Percentiles rank a stretch among this genome's conserved stretches.
These are phyloP conservation scores for Athelia psychrophila DNA, from an alignment of 1,284 basidiomycete species.

Conservation along the genomic window DNA sequence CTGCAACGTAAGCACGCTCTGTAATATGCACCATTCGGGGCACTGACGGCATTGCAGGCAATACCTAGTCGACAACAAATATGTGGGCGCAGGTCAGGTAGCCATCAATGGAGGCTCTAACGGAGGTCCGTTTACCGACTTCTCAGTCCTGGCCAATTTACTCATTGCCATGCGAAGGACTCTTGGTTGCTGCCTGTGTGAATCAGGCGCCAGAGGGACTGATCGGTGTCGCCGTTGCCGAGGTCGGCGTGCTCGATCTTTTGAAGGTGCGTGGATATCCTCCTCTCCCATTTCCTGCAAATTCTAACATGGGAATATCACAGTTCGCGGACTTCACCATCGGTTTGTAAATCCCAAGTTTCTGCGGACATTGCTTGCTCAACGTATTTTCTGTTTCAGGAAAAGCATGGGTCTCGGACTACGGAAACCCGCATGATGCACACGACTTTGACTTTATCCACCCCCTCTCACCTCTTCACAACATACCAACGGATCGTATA, in stretches of 20 bases:
- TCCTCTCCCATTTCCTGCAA: neutral
- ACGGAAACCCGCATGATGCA: conserved; percentile 74
- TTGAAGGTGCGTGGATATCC: conserved; percentile 52
- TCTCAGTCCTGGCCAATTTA: conserved; percentile 14
- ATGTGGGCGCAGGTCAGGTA: conserved; percentile 70
- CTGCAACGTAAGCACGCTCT: conserved; percentile 57
- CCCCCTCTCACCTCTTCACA: conserved; percentile 77
- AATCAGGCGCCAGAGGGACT: conserved; percentile 79
- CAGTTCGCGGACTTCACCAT: conserved; percentile 80
- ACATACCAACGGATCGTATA: conserved; percentile 55
- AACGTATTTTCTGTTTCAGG: conserved; percentile 36
- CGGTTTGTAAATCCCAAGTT: conserved; percentile 33
- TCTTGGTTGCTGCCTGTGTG: conserved; percentile 77
- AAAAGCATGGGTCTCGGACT: conserved; percentile 79
- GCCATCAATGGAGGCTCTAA: conserved; percentile 80
- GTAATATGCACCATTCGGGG: neutral
- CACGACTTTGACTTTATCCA: conserved; percentile 82
- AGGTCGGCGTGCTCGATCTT: conserved; percentile 82
- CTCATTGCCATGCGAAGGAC: conserved; percentile 36
- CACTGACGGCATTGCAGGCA: conserved; percentile 37
- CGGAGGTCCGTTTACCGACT: conserved; percentile 48
- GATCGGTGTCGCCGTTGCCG: conserved; percentile 77
- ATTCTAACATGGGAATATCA: conserved; percentile 2
- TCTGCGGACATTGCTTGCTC: conserved; percentile 4
- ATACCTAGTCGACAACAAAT: conserved; percentile 71